These are phyloP conservation scores for Cladosporium sp. DNA, from an alignment of 2,329 filamentous ascomycete genomes.

Conservation along the genomic window DNA sequence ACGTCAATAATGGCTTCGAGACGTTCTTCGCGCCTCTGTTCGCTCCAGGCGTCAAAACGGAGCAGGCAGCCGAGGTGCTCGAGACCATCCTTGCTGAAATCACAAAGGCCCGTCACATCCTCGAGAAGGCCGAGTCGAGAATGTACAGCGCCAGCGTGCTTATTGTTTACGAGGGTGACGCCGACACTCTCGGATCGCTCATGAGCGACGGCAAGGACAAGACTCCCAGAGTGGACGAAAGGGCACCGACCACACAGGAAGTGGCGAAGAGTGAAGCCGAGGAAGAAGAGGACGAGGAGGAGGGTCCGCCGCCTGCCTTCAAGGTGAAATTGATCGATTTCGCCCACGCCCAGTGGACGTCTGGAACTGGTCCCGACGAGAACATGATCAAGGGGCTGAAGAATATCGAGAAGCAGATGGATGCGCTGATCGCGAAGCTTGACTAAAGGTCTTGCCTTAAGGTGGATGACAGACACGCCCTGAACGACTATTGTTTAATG, in stretches of 20 bases:
- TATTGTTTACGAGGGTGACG: constrained; percentile 63
- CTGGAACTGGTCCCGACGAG: constrained; percentile 79
- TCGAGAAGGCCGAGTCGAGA: constrained; percentile 60
- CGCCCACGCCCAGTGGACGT: constrained; percentile 82
- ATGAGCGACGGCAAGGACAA: constrained; percentile 38
- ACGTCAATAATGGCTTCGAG: constrained; percentile 54
- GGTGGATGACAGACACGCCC: neutral
- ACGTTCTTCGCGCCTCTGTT: constrained; percentile 48
- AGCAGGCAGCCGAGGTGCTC: constrained; percentile 38
- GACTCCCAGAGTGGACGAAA: constrained; percentile 21
- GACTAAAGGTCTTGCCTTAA: constrained; percentile 9
- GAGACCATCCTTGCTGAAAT: constrained; percentile 37
- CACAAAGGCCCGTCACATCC: constrained; percentile 46
- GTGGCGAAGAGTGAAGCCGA: constrained; percentile 47
- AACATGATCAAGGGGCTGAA: constrained; percentile 73
- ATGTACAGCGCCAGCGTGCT: constrained; percentile 66
- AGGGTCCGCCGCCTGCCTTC: constrained; percentile 61
- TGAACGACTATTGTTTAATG: neutral
- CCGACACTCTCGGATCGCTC: constrained; percentile 48
- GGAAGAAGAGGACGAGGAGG: constrained; percentile 53
- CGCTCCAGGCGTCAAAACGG: constrained; percentile 37
- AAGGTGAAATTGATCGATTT: constrained; percentile 92
- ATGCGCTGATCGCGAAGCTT: constrained; percentile 26
- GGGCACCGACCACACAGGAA: constrained; percentile 30
- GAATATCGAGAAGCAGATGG: constrained; percentile 31